Conservation (phyloP, 2,329 filamentous ascomycete species). For the Bipolaris bicolor region DNA sequence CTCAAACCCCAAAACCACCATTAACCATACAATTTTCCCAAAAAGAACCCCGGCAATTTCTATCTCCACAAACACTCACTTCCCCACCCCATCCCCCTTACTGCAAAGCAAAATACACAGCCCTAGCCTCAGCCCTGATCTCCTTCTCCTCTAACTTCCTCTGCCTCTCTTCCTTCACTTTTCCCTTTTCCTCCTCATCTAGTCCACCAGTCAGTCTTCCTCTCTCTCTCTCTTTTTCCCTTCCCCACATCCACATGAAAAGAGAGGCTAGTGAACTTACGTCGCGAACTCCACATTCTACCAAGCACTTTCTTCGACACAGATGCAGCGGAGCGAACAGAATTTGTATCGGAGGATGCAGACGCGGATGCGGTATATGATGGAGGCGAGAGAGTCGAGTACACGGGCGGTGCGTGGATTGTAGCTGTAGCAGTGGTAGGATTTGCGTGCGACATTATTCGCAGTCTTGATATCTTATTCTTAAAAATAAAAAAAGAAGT, state of each 20-base stretch:
- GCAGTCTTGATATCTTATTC: no score
- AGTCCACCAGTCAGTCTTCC: no score
- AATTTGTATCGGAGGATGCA: conserved; percentile 13
- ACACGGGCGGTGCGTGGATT: neutral
- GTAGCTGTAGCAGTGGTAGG: no score
- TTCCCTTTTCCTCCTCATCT: neutral
- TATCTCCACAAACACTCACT: no score
- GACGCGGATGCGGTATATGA: conserved; percentile 15
- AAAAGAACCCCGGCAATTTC: neutral
- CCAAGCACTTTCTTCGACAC: conserved; percentile 23
- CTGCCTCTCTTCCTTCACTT: neutral
- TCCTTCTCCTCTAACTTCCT: conserved; percentile 9
- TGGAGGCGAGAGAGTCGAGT: conserved; percentile 10
- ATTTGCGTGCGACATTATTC: no score
- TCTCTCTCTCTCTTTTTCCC: no score
- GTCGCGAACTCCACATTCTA: conserved; percentile 18
- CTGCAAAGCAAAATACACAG: conserved; percentile 14
- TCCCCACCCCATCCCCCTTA: neutral
- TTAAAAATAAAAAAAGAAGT: no score
- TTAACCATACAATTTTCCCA: no score
- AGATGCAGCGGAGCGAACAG: conserved; percentile 15
- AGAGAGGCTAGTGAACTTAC: conserved; percentile 4
- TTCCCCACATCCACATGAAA: no score
- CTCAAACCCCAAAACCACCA: no score
- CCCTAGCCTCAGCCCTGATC: conserved; percentile 17